Conservation (phyloP, 2,329 filamentous ascomycete species). For the Incumbomyces lentus region DNA sequence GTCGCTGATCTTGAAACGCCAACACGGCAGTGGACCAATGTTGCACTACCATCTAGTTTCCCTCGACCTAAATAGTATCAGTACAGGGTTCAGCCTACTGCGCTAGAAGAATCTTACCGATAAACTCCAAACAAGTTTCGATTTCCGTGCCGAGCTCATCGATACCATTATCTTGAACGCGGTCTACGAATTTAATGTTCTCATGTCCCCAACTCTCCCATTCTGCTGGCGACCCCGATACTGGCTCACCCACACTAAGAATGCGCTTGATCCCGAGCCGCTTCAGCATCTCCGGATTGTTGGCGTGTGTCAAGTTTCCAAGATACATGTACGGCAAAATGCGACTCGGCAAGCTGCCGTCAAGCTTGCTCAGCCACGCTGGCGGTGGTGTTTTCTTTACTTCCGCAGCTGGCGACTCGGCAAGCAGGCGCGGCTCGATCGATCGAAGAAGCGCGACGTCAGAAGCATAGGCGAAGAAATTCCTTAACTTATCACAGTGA, state of each 20-base stretch:
- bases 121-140: slow-evolving; percentile 75
- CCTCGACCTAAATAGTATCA: slow-evolving; percentile 55
- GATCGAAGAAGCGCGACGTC: slow-evolving; percentile 74
- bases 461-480: slow-evolving; percentile 91
- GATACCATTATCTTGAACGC: slow-evolving; percentile 93
- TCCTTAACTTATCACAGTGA: slow-evolving; percentile 69
- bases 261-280: slow-evolving; percentile 77
- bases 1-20: slow-evolving; percentile 92
- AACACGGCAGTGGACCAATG: slow-evolving; percentile 90
- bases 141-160: slow-evolving; percentile 84
- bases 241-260: slow-evolving; percentile 81
- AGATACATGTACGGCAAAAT: slow-evolving; percentile 92
- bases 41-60: slow-evolving; percentile 65
- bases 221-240: slow-evolving; percentile 66
- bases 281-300: slow-evolving; percentile 74
- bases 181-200: slow-evolving; percentile 70
- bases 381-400: slow-evolving; percentile 42
- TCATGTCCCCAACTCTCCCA: slow-evolving; percentile 63
- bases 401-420: slow-evolving; percentile 43
- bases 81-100: neutral
- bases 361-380: slow-evolving; percentile 69
- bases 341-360: slow-evolving; percentile 83
- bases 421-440: slow-evolving; percentile 65
- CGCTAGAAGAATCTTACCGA: slow-evolving; percentile 53
- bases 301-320: slow-evolving; percentile 84